These are phyloP conservation scores for Paramecium pentaurelia DNA, from an alignment of 73 alveolate species.

Conservation along the genomic window DNA sequence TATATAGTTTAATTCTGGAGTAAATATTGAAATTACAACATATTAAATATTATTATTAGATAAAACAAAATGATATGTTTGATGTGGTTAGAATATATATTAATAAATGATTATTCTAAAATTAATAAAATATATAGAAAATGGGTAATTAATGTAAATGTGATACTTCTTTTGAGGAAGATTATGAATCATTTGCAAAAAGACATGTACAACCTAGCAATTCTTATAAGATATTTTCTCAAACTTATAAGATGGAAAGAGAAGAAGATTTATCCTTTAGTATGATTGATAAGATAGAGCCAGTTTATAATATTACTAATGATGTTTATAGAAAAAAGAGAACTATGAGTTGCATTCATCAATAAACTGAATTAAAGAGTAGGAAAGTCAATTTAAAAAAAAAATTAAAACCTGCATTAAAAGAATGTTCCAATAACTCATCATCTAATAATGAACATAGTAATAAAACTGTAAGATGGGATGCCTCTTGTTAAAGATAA, in stretches of 20 bases:
- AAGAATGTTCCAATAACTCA: neutral
- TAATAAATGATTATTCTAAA: neutral
- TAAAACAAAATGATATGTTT: neutral
- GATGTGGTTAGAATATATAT: neutral
- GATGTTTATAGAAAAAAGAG: neutral
- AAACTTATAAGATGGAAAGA: neutral
- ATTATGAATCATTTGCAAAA: neutral
- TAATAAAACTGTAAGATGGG: conserved; percentile 12
- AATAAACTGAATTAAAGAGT: neutral
- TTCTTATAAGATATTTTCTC: neutral
- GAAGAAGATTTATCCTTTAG: neutral
- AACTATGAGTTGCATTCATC: neutral
- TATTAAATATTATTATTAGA: neutral
- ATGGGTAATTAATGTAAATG: neutral
- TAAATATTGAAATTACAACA: neutral
- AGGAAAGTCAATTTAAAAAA: neutral
- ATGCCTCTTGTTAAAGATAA: neutral
- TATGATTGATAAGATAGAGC: neutral
- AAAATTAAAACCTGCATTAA: neutral
- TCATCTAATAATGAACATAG: neutral
- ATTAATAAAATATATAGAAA: neutral
- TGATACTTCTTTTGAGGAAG: conserved; percentile 9
- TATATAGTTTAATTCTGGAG: no score
- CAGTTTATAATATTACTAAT: neutral
- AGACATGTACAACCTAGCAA: neutral